These are phyloP conservation scores for Cicer cuneatum DNA, from an alignment of 306 rosid genomes.

Conservation along the genomic window DNA sequence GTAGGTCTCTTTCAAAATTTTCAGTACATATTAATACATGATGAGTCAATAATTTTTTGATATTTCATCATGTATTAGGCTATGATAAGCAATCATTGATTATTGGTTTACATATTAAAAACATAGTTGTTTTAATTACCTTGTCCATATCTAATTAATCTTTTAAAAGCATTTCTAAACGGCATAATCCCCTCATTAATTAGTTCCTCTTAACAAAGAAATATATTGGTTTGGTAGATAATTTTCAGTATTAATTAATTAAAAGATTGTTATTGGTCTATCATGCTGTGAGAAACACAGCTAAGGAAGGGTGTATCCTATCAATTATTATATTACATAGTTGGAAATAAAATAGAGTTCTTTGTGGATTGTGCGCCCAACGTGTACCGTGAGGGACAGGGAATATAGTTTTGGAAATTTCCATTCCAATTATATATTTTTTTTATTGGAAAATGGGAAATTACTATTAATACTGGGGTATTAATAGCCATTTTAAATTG, in stretches of 20 bases:
- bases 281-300: constrained; percentile 22
- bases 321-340: constrained; percentile 28
- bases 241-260: background rate
- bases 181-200: constrained; percentile 2
- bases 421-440: background rate
- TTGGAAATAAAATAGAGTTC: constrained; percentile 26
- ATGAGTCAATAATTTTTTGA: background rate
- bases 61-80: constrained; percentile 28
- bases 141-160: background rate
- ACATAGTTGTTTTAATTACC: background rate
- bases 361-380: constrained; percentile 34
- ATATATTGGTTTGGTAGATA: background rate
- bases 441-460: too few relatives aligned
- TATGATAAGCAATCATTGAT: constrained; percentile 40
- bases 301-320: constrained; percentile 4
- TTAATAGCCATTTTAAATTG: too few relatives aligned
- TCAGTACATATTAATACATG: constrained; percentile 32
- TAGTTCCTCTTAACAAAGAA: background rate
- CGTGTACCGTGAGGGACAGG: background rate
- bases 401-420: background rate
- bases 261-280: constrained; percentile 30
- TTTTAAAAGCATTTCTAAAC: background rate
- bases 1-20: constrained; percentile 53
- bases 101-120: background rate
- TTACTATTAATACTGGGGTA: too few relatives aligned